Evolutionary conservation across 139 green algal genomes (phyloP).

Genomic region (Deuterostichococcus epilithicus): DNA sequence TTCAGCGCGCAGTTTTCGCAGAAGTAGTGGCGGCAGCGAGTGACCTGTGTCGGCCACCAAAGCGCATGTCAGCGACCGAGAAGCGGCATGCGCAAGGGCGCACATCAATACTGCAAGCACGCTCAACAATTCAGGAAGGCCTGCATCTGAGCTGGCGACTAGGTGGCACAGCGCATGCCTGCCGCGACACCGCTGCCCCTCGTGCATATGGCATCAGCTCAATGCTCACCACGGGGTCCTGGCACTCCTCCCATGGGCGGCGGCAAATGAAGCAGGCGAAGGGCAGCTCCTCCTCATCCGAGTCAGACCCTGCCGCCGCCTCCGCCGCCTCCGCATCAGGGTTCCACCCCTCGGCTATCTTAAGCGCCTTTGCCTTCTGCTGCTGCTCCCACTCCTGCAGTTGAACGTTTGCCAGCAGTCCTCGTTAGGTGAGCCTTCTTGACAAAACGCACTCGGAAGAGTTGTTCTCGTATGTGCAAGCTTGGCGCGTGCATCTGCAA

Average conservation of each 20-base stretch:
- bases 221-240: constrained; percentile 67
- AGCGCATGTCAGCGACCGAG: not conserved
- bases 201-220: not conserved
- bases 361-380: constrained; percentile 64
- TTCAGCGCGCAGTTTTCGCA: constrained; percentile 95
- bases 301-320: constrained; percentile 40
- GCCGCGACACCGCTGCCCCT: too few species aligned
- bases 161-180: too few species aligned
- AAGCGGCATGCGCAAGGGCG: too few species aligned
- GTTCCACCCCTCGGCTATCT: constrained; percentile 33
- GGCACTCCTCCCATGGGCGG: constrained; percentile 69
- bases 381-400: constrained; percentile 89
- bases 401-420: too few species aligned
- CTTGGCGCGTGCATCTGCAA: too few species aligned
- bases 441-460: too few species aligned
- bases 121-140: too few species aligned
- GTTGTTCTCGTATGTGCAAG: too few species aligned
- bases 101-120: too few species aligned
- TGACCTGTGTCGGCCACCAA: constrained; percentile 46
- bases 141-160: too few species aligned
- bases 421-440: too few species aligned
- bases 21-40: constrained; percentile 95
- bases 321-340: constrained; percentile 58
- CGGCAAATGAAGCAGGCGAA: constrained; percentile 95
- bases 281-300: constrained; percentile 69